Percentiles rank a stretch among this genome's conserved stretches.
phyloP scores from a whole-genome alignment of 1,139 yeast genomes.

The Candida dubliniensis region DNA sequence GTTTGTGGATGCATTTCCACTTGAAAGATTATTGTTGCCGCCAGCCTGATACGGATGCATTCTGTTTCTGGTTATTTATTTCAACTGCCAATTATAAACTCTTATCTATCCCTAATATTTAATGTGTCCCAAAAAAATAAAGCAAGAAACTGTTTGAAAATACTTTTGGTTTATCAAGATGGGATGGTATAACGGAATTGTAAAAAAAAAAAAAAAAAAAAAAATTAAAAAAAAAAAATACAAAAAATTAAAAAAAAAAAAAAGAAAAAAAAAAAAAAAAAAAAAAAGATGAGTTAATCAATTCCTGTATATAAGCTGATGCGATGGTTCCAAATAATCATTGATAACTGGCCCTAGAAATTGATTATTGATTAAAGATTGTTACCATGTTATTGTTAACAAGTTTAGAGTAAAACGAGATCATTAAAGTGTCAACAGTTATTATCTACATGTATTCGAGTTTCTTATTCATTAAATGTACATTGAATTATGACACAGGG shows the following conservation, averaged over 20 bases:
- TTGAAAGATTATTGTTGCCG: slow-evolving; percentile 7
- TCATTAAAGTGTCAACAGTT: no score
- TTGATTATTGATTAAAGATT: no score
- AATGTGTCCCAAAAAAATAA: not conserved
- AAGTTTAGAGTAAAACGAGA: no score
- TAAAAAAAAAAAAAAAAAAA: not conserved
- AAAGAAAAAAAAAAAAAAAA: not conserved
- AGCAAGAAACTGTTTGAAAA: not conserved
- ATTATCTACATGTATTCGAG: no score
- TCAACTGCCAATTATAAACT: no score
- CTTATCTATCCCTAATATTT: no score
- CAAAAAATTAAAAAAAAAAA: not conserved
- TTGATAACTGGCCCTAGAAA: no score
- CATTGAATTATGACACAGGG: not conserved
- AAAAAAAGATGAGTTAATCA: not conserved
- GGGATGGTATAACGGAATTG: not conserved
- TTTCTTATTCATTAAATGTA: no score
- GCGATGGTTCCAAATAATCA: no score
- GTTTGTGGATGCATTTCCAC: slow-evolving; percentile 4
- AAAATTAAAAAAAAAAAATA: not conserved
- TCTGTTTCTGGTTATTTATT: not conserved
- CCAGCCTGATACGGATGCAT: slow-evolving; percentile 15
- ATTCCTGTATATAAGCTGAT: not conserved
- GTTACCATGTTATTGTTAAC: no score
- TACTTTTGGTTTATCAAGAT: not conserved